phyloP scores from a whole-genome alignment of 768 basidiomycete genomes.

The Chalciporus piperatus region DNA sequence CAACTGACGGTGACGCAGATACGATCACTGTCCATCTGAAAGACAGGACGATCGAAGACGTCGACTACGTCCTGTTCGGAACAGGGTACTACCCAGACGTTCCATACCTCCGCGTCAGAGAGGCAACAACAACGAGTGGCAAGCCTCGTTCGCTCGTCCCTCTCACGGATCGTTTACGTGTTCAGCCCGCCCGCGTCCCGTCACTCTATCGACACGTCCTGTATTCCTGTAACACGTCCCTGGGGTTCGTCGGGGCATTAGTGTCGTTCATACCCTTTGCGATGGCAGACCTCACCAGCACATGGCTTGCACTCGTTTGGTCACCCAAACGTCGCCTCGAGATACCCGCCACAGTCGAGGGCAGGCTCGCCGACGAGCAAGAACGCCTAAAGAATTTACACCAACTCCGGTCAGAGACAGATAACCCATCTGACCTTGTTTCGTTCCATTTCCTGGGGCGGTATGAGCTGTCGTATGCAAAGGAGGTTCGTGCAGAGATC shows the following conservation, averaged over 20 bases:
- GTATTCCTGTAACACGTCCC: slow-evolving; percentile 44
- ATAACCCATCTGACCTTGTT: slow-evolving; percentile 26
- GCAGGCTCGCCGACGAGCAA: slow-evolving; percentile 37
- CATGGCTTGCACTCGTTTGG: slow-evolving; percentile 48
- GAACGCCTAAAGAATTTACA: slow-evolving; percentile 31
- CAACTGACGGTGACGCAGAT: neutral
- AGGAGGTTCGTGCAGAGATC: slow-evolving; percentile 15
- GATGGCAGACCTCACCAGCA: slow-evolving; percentile 47
- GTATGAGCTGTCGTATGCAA: slow-evolving; percentile 23
- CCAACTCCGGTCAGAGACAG: slow-evolving; percentile 14
- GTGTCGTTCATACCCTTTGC: slow-evolving; percentile 48
- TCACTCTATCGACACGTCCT: slow-evolving; percentile 43
- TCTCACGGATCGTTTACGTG: slow-evolving; percentile 25
- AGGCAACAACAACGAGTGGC: neutral
- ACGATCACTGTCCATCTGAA: slow-evolving; percentile 36
- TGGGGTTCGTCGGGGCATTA: slow-evolving; percentile 45
- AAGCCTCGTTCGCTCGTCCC: slow-evolving; percentile 16
- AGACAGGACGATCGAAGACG: slow-evolving; percentile 36
- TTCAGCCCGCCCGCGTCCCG: slow-evolving; percentile 39
- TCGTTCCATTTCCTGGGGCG: slow-evolving; percentile 25
- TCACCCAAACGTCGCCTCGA: slow-evolving; percentile 14
- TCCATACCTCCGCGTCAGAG: slow-evolving; percentile 37
- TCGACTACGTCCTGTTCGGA: slow-evolving; percentile 45
- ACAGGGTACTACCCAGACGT: slow-evolving; percentile 47
- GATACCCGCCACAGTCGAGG: slow-evolving; percentile 35